These are phyloP conservation scores for Neofusicoccum cordaticola DNA, from an alignment of 2,329 filamentous ascomycete species.

Conservation along the genomic window DNA sequence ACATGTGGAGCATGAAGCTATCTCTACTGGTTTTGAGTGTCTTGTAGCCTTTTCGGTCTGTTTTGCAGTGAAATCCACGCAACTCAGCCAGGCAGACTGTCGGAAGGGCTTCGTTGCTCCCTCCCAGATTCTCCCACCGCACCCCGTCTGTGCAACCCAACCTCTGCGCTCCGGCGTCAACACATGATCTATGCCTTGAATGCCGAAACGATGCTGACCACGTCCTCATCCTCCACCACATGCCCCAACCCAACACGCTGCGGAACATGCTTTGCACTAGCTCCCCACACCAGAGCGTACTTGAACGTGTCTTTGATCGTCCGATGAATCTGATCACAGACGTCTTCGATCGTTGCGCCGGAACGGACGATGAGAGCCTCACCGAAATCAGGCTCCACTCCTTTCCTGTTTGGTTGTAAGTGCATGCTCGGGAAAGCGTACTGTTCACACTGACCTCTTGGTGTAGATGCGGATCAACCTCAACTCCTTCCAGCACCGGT, in stretches of 20 bases:
- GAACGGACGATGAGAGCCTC: conserved; percentile 91
- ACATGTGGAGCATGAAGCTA: no score
- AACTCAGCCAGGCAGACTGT: no score
- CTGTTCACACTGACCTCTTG: conserved; percentile 55
- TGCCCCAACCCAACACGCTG: conserved; percentile 88
- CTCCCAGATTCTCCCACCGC: neutral
- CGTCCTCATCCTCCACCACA: conserved; percentile 68
- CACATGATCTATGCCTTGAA: conserved; percentile 14
- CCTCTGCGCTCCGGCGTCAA: conserved; percentile 31
- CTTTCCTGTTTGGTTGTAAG: conserved; percentile 60
- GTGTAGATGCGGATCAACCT: conserved; percentile 90
- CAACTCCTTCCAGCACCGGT: conserved; percentile 92
- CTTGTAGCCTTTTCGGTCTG: no score
- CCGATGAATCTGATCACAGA: conserved; percentile 92
- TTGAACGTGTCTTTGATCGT: conserved; percentile 98
- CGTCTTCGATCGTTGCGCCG: conserved; percentile 89
- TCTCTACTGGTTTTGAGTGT: no score
- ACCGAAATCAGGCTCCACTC: conserved; percentile 79
- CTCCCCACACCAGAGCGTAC: conserved; percentile 96
- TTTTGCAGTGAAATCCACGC: no score
- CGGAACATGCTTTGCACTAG: conserved; percentile 89
- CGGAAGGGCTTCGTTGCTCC: no score
- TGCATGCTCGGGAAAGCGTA: neutral
- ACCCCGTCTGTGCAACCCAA: conserved; percentile 64
- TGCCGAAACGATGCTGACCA: conserved; percentile 60